A percentile compares a stretch with the other conserved stretches of the same genome.
Evolutionary conservation across 2,329 filamentous ascomycete genomes (phyloP).

Genomic region (Xylariales sp.): DNA sequence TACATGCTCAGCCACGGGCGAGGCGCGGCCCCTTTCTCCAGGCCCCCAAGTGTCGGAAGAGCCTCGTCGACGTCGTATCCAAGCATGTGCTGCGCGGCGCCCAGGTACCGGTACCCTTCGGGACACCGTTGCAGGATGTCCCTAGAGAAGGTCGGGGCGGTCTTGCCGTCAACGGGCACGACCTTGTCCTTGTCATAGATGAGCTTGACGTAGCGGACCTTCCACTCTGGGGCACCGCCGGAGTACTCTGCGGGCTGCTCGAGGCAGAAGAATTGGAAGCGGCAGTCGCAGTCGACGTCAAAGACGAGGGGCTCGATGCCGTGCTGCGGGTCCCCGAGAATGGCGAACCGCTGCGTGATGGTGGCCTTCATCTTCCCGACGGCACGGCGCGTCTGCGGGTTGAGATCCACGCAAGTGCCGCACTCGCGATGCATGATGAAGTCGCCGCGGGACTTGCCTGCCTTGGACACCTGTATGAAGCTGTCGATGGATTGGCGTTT

Average conservation of each 20-base stretch:
- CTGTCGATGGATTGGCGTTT: constrained; percentile 56
- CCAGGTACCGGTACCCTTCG: constrained; percentile 60
- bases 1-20: constrained; percentile 56
- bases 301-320: constrained; percentile 52
- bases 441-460: constrained; percentile 61
- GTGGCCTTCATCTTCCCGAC: constrained; percentile 66
- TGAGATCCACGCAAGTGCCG: constrained; percentile 60
- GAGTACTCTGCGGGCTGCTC: constrained; percentile 40
- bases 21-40: constrained; percentile 40
- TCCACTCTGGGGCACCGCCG: constrained; percentile 49
- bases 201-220: constrained; percentile 59
- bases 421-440: constrained; percentile 69
- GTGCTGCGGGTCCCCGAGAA: constrained; percentile 34
- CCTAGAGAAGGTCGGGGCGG: constrained; percentile 53
- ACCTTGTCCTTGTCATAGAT: constrained; percentile 64
- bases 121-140: constrained; percentile 56
- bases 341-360: constrained; percentile 62
- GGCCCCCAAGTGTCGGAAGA: constrained; percentile 55
- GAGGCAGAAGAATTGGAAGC: constrained; percentile 61
- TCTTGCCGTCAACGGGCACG: constrained; percentile 57
- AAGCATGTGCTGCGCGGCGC: constrained; percentile 58
- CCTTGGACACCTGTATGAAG: constrained; percentile 62
- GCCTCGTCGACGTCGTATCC: constrained; percentile 57
- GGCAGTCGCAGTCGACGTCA: constrained; percentile 64
- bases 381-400: constrained; percentile 53